These are phyloP conservation scores for Teratosphaeria epicoccoides DNA, from an alignment of 2,329 filamentous ascomycete genomes.

Conservation along the genomic window DNA sequence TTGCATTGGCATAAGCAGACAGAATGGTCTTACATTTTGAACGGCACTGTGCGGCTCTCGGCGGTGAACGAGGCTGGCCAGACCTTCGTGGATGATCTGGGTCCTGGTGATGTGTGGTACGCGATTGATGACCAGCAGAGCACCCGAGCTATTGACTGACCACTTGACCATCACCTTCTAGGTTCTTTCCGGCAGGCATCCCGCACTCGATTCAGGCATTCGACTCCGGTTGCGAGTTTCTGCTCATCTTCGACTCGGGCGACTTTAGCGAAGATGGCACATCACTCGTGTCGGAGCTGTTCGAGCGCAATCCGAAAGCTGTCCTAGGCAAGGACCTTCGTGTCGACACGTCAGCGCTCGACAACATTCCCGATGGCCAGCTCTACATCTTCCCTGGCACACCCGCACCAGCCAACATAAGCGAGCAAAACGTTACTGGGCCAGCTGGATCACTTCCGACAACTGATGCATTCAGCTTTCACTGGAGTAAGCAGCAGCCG, in stretches of 20 bases:
- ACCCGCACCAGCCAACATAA: slow-evolving; percentile 33
- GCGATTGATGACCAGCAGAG: too few species aligned
- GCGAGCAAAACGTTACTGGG: slow-evolving; percentile 6
- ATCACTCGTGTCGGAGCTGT: slow-evolving; percentile 40
- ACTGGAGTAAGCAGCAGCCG: slow-evolving; percentile 38
- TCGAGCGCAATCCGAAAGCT: slow-evolving; percentile 22
- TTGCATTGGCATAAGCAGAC: slow-evolving; percentile 26
- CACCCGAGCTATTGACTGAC: too few species aligned
- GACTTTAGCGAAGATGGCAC: slow-evolving; percentile 50
- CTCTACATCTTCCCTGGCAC: slow-evolving; percentile 34
- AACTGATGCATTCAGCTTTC: slow-evolving; percentile 29
- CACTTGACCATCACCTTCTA: too few species aligned
- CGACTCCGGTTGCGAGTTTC: slow-evolving; percentile 46
- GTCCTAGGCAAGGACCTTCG: slow-evolving; percentile 36
- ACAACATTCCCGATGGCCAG: slow-evolving; percentile 27
- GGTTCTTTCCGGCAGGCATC: slow-evolving; percentile 18
- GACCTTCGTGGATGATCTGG: slow-evolving; percentile 1
- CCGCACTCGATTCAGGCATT: slow-evolving; percentile 28
- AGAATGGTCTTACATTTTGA: slow-evolving; percentile 24
- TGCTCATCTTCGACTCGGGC: slow-evolving; percentile 51
- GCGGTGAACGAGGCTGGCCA: not conserved
- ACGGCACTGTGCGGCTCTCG: slow-evolving; percentile 17
- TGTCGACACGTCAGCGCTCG: slow-evolving; percentile 19
- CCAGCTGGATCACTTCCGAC: slow-evolving; percentile 14
- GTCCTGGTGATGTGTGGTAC: not conserved